A percentile compares a stretch with the other conserved stretches of the same genome.
phyloP scores from a whole-genome alignment of 192 early-diverging fungal species.

The Coemansia sp. region DNA sequence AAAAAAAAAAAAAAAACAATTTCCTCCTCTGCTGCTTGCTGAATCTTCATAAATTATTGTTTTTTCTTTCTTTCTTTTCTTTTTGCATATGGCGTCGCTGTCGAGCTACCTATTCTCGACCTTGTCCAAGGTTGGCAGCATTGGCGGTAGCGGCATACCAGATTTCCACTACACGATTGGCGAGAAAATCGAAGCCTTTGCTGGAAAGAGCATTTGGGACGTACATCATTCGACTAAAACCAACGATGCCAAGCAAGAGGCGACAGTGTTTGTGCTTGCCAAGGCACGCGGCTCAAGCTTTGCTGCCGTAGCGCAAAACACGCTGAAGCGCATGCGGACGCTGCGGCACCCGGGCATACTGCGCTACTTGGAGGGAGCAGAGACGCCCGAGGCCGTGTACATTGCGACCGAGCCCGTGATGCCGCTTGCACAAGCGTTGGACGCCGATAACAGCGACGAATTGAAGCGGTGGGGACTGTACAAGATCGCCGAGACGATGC shows the following conservation, averaged over 20 bases:
- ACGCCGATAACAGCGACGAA: constrained; percentile 58
- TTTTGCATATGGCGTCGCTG: constrained; percentile 32
- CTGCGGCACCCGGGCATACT: constrained; percentile 90
- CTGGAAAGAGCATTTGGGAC: constrained; percentile 66
- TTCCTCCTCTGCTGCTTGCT: neutral
- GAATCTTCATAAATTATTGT: neutral
- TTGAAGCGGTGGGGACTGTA: constrained; percentile 87
- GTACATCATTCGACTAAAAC: constrained; percentile 49
- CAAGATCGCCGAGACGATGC: constrained; percentile 83
- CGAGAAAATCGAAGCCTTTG: constrained; percentile 62
- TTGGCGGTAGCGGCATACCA: constrained; percentile 62
- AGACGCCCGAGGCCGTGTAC: constrained; percentile 68
- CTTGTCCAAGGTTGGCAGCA: constrained; percentile 41
- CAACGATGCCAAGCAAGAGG: constrained; percentile 63
- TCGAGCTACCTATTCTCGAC: constrained; percentile 52
- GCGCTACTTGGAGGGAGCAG: constrained; percentile 84
- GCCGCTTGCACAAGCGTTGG: constrained; percentile 69
- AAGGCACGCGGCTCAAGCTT: constrained; percentile 64
- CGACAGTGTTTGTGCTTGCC: constrained; percentile 88
- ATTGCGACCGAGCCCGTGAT: constrained; percentile 88
- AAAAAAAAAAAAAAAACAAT: neutral
- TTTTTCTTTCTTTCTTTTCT: neutral
- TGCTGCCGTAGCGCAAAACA: constrained; percentile 86
- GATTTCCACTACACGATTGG: constrained; percentile 71
- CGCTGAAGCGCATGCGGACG: constrained; percentile 83